phyloP scores from a whole-genome alignment of 352 stramenopile species.

The Globisporangium radiosum region DNA sequence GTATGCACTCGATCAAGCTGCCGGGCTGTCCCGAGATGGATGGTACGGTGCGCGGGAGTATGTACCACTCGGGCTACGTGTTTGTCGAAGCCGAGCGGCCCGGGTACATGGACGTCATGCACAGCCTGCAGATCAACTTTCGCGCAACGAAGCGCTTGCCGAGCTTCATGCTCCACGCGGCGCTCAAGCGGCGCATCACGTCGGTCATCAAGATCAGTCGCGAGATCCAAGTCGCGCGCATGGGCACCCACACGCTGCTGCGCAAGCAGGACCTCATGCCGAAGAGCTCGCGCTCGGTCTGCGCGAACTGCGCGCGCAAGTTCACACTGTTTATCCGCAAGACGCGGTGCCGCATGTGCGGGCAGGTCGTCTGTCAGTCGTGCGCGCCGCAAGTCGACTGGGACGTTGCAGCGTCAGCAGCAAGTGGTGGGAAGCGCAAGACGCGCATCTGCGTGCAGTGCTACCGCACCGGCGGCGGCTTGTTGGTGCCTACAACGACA shows the following conservation, averaged over 20 bases:
- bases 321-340: conserved; percentile 74
- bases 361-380: conserved; percentile 66
- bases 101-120: conserved; percentile 82
- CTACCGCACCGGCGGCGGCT: conserved; percentile 27
- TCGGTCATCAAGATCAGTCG: conserved; percentile 57
- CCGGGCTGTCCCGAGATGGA: conserved; percentile 63
- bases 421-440: conserved; percentile 21
- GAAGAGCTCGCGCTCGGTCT: conserved; percentile 48
- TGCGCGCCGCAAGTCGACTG: conserved; percentile 58
- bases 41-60: conserved; percentile 64
- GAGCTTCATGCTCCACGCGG: conserved; percentile 56
- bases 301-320: conserved; percentile 51
- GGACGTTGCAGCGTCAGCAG: not conserved
- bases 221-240: conserved; percentile 53
- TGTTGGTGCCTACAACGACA: conserved; percentile 3
- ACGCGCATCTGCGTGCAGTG: conserved; percentile 59
- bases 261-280: conserved; percentile 63
- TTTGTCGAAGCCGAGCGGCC: conserved; percentile 71
- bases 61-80: conserved; percentile 79
- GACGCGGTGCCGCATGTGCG: conserved; percentile 62
- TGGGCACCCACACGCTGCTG: conserved; percentile 52
- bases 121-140: conserved; percentile 83
- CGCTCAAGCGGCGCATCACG: conserved; percentile 55
- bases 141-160: conserved; percentile 60
- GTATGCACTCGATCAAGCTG: conserved; percentile 82